These are phyloP conservation scores for Hippophae gyantsensis DNA, from an alignment of 306 rosid species.

Conservation along the genomic window DNA sequence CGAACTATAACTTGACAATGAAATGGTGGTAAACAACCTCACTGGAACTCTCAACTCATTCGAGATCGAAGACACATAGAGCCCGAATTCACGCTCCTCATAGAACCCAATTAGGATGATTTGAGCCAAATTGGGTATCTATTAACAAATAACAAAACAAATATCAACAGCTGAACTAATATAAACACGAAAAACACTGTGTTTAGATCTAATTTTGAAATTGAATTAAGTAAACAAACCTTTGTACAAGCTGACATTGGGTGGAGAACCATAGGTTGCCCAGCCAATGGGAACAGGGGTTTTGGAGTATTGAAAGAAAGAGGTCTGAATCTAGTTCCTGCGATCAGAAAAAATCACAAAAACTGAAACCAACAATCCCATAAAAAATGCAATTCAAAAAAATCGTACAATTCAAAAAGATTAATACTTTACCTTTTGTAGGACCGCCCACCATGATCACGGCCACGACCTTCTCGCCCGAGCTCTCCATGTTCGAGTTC, in stretches of 20 bases:
- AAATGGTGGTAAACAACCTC: slow-evolving; percentile 37
- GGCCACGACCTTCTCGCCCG: slow-evolving; percentile 84
- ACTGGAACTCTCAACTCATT: slow-evolving; percentile 89
- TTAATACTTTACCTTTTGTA: slow-evolving; percentile 54
- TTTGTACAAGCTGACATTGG: slow-evolving; percentile 89
- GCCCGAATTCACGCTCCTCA: slow-evolving; percentile 90
- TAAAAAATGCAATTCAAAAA: background rate
- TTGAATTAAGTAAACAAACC: slow-evolving; percentile 34
- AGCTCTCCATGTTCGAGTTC: slow-evolving; percentile 45
- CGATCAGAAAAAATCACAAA: slow-evolving; percentile 7
- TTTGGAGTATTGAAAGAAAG: slow-evolving; percentile 92
- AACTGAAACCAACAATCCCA: slow-evolving; percentile 13
- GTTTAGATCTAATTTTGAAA: slow-evolving; percentile 5
- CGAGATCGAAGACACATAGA: slow-evolving; percentile 85
- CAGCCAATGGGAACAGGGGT: slow-evolving; percentile 97
- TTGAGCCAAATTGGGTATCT: slow-evolving; percentile 89
- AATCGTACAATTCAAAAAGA: background rate
- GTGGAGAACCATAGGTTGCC: slow-evolving; percentile 93
- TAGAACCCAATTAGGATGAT: slow-evolving; percentile 79
- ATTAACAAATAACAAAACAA: slow-evolving; percentile 1
- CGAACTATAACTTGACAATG: background rate
- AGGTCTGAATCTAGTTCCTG: slow-evolving; percentile 98
- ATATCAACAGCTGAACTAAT: background rate
- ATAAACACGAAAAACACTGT: background rate
- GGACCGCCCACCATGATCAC: slow-evolving; percentile 99